phyloP scores from a whole-genome alignment of 805 yeast genomes.

The Wickerhamomyces kurtzmanii region DNA sequence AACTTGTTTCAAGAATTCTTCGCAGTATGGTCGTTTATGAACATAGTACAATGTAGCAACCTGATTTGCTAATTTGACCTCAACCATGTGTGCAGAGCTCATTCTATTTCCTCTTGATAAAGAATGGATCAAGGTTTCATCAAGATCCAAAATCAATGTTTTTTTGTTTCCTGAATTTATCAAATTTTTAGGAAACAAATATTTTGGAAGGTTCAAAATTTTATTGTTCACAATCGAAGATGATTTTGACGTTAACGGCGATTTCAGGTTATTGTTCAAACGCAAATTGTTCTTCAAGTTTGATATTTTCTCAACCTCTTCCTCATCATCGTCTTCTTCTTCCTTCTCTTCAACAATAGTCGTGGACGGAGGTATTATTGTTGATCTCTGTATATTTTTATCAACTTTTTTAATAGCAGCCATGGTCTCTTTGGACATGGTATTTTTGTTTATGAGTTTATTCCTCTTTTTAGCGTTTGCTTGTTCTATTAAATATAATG shows the following conservation, averaged over 20 bases:
- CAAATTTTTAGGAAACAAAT: conserved; percentile 31
- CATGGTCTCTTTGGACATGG: background rate
- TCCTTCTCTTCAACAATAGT: conserved; percentile 12
- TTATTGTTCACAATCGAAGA: conserved; percentile 8
- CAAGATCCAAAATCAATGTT: conserved; percentile 79
- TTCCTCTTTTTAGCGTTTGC: conserved; percentile 1
- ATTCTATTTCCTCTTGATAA: conserved; percentile 47
- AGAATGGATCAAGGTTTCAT: conserved; percentile 92
- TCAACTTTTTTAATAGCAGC: background rate
- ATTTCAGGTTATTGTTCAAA: conserved; percentile 10
- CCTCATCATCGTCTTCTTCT: conserved; percentile 16
- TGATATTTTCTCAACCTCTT: conserved; percentile 8
- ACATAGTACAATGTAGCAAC: conserved; percentile 81
- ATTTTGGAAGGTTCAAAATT: conserved; percentile 21
- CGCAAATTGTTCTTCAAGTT: no score
- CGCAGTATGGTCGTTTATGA: conserved; percentile 88
- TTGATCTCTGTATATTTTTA: conserved; percentile 2
- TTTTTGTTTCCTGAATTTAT: conserved; percentile 38
- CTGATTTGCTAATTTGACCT: conserved; percentile 58
- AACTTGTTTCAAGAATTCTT: conserved; percentile 68
- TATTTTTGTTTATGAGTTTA: background rate
- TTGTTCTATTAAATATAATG: conserved; percentile 34
- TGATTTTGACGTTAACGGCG: conserved; percentile 15
- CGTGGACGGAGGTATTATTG: conserved; percentile 1
- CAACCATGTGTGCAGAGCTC: conserved; percentile 61